These are phyloP conservation scores for Rhizopus stolonifer DNA, from an alignment of 371 early-diverging fungal species.

Conservation along the genomic window DNA sequence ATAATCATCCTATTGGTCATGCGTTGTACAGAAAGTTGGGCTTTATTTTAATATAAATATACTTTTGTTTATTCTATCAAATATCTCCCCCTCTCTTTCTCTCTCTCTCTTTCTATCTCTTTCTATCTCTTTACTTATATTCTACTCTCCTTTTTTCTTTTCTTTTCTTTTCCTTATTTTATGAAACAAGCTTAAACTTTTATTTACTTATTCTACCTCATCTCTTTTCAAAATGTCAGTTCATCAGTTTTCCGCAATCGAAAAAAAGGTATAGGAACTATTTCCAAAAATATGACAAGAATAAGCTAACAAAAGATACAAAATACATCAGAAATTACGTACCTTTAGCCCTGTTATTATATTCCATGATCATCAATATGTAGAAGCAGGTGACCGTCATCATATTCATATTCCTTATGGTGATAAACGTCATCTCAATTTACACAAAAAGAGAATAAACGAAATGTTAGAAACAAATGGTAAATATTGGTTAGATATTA, in stretches of 20 bases:
- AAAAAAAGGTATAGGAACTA: not conserved
- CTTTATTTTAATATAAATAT: not conserved
- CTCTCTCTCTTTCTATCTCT: not conserved
- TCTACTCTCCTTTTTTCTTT: too few relatives aligned
- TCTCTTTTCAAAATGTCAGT: too few relatives aligned
- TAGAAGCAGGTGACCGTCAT: conserved; percentile 31
- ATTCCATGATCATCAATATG: conserved; percentile 40
- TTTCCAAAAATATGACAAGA: not conserved
- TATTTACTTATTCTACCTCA: too few relatives aligned
- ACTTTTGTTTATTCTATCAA: not conserved
- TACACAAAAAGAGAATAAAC: conserved; percentile 30
- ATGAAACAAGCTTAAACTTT: too few relatives aligned
- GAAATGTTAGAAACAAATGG: conserved; percentile 37
- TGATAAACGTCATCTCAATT: conserved; percentile 27
- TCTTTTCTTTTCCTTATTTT: too few relatives aligned
- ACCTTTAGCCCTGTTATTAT: conserved; percentile 42
- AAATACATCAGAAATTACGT: conserved; percentile 23
- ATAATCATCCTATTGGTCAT: conserved; percentile 3
- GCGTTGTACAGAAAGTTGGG: conserved; percentile 2
- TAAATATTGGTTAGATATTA: conserved; percentile 35
- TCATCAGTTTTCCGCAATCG: not conserved
- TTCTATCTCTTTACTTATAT: not conserved
- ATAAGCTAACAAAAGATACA: not conserved
- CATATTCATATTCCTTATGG: conserved; percentile 35
- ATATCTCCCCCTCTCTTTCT: not conserved